phyloP scores from a whole-genome alignment of 2,329 filamentous ascomycete species.

The Nothophoma quercina region DNA sequence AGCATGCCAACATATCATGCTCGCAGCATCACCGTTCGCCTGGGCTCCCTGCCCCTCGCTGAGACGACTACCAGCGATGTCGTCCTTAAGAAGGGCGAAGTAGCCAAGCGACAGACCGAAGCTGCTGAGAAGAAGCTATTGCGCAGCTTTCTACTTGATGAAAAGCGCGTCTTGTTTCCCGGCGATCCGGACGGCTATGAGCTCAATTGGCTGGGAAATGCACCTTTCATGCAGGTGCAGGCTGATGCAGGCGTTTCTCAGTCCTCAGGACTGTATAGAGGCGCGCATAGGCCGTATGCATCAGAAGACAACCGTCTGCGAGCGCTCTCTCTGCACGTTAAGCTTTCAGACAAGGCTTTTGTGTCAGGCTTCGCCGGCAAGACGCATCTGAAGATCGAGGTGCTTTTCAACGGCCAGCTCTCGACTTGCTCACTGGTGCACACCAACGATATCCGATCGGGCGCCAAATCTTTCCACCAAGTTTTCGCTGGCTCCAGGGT shows the following conservation, averaged over 20 bases:
- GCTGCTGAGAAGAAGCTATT: slow-evolving; percentile 29
- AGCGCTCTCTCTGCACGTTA: slow-evolving; percentile 42
- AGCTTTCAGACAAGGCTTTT: slow-evolving; percentile 43
- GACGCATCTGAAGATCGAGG: slow-evolving; percentile 56
- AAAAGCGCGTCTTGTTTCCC: slow-evolving; percentile 35
- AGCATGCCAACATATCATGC: slow-evolving; percentile 46
- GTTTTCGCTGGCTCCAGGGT: slow-evolving; percentile 52
- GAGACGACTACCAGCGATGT: slow-evolving; percentile 37
- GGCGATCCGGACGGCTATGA: slow-evolving; percentile 30
- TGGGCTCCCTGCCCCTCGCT: slow-evolving; percentile 35
- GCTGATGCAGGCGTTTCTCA: slow-evolving; percentile 10
- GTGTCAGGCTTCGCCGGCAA: slow-evolving; percentile 27
- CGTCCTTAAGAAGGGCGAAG: slow-evolving; percentile 29
- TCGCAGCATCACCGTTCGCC: slow-evolving; percentile 32
- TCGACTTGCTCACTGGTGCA: slow-evolving; percentile 42
- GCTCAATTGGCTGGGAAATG: slow-evolving; percentile 41
- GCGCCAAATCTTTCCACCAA: slow-evolving; percentile 28
- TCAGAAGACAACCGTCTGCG: slow-evolving; percentile 15
- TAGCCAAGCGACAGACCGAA: slow-evolving; percentile 30
- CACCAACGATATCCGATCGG: slow-evolving; percentile 27
- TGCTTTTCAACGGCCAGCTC: slow-evolving; percentile 57
- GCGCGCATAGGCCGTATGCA: not conserved
- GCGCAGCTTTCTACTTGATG: slow-evolving; percentile 29
- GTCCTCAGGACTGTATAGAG: not conserved
- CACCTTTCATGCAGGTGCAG: slow-evolving; percentile 45